Percentiles rank a stretch among this genome's conserved stretches.
These are phyloP conservation scores for Geranomyces michiganensis DNA, from an alignment of 192 early-diverging fungal genomes.

Conservation along the genomic window DNA sequence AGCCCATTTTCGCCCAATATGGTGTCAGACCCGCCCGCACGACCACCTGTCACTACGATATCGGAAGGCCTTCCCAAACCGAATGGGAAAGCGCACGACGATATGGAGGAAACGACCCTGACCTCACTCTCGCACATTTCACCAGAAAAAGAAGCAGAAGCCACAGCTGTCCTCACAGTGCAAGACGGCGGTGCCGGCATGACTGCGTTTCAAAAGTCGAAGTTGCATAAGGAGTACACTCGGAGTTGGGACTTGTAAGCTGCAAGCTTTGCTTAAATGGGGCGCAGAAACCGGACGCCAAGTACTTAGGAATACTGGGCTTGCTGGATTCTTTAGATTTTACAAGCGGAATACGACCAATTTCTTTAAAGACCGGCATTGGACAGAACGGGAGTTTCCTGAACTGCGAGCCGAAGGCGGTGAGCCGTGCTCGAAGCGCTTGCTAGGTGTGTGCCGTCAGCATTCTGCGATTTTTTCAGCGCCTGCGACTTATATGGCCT, in stretches of 20 bases:
- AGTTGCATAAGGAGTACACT: conserved; percentile 40
- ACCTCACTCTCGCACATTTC: not conserved
- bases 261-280: too few species aligned
- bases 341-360: conserved; percentile 53
- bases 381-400: conserved; percentile 92
- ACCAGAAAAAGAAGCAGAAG: not conserved
- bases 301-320: not conserved
- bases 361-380: conserved; percentile 98
- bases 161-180: not conserved
- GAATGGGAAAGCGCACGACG: too few species aligned
- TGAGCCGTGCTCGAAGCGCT: conserved; percentile 19
- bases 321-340: conserved; percentile 2
- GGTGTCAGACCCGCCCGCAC: too few species aligned
- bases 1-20: too few species aligned
- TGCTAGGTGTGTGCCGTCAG: conserved; percentile 6
- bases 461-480: not conserved
- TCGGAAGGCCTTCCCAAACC: too few species aligned
- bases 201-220: conserved; percentile 31
- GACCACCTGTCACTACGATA: too few species aligned
- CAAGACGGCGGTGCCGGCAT: not conserved
- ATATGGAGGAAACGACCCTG: too few species aligned
- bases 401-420: conserved; percentile 62
- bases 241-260: conserved; percentile 55
- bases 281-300: not conserved
- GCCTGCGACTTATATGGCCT: not conserved